These are phyloP conservation scores for Dothistroma pini DNA, from an alignment of 2,329 filamentous ascomycete genomes.

Conservation along the genomic window DNA sequence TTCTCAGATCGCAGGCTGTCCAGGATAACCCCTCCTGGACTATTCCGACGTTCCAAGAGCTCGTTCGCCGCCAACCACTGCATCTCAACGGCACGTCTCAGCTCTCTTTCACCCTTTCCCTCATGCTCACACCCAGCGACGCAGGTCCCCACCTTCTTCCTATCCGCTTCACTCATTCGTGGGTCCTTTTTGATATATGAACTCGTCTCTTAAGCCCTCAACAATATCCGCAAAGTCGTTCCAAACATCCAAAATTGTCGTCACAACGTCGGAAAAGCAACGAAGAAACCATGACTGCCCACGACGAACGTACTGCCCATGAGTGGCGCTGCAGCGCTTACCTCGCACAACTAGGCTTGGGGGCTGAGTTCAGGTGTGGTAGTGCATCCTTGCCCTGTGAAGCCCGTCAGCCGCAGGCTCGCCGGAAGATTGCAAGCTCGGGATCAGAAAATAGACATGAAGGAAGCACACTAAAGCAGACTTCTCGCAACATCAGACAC, in stretches of 20 bases:
- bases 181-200: not conserved
- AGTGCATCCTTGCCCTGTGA: not conserved
- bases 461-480: not conserved
- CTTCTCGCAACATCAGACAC: not conserved
- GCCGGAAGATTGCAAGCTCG: not conserved
- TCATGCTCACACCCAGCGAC: not conserved
- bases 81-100: not conserved
- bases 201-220: not conserved
- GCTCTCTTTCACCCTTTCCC: not conserved
- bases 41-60: not conserved
- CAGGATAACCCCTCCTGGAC: no score
- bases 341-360: constrained; percentile 1
- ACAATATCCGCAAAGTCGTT: not conserved
- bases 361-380: not conserved
- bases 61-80: not conserved
- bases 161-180: not conserved
- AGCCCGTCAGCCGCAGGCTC: not conserved
- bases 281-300: not conserved
- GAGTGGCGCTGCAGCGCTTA: not conserved
- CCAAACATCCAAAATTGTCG: not conserved
- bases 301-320: no score
- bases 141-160: not conserved
- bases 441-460: not conserved
- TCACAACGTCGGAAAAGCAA: not conserved
- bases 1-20: no score